These are phyloP conservation scores for Dictyostelium intermedium DNA, from an alignment of 78 protist species.

Conservation along the genomic window DNA sequence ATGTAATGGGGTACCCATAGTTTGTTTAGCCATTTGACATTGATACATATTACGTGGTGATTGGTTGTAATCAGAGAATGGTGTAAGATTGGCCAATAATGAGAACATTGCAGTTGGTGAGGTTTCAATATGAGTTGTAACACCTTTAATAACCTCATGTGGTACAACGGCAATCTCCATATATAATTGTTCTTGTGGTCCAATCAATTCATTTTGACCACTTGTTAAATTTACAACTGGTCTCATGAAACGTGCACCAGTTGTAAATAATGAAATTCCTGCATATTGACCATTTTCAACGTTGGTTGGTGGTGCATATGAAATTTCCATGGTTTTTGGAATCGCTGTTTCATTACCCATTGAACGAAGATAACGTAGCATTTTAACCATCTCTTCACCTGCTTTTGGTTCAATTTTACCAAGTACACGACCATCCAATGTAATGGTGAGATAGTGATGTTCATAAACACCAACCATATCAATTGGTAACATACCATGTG, in stretches of 20 bases:
- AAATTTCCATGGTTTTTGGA: slow-evolving; percentile 54
- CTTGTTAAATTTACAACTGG: slow-evolving; percentile 89
- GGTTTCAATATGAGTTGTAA: slow-evolving; percentile 91
- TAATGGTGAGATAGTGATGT: slow-evolving; percentile 15
- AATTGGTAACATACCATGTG: slow-evolving; percentile 50
- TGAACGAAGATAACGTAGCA: slow-evolving; percentile 55
- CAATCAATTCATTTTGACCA: slow-evolving; percentile 87
- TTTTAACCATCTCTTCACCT: slow-evolving; percentile 11
- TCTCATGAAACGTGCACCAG: slow-evolving; percentile 92
- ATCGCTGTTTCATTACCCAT: slow-evolving; percentile 55
- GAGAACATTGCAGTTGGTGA: slow-evolving; percentile 89
- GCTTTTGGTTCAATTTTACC: slow-evolving; percentile 31
- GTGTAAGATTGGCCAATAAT: slow-evolving; percentile 96
- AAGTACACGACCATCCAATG: slow-evolving; percentile 67
- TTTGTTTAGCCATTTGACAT: slow-evolving; percentile 97
- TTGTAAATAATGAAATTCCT: slow-evolving; percentile 87
- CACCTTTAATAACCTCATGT: slow-evolving; percentile 57
- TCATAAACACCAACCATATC: slow-evolving; percentile 2
- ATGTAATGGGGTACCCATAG: slow-evolving; percentile 97
- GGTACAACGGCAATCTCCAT: slow-evolving; percentile 90
- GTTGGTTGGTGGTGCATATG: slow-evolving; percentile 35
- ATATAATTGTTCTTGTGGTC: slow-evolving; percentile 96
- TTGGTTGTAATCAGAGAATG: slow-evolving; percentile 98
- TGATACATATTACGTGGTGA: slow-evolving; percentile 99
- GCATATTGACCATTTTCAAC: slow-evolving; percentile 49